These are phyloP conservation scores for Xerocomellus intermedius DNA, from an alignment of 768 basidiomycete species.

Conservation along the genomic window DNA sequence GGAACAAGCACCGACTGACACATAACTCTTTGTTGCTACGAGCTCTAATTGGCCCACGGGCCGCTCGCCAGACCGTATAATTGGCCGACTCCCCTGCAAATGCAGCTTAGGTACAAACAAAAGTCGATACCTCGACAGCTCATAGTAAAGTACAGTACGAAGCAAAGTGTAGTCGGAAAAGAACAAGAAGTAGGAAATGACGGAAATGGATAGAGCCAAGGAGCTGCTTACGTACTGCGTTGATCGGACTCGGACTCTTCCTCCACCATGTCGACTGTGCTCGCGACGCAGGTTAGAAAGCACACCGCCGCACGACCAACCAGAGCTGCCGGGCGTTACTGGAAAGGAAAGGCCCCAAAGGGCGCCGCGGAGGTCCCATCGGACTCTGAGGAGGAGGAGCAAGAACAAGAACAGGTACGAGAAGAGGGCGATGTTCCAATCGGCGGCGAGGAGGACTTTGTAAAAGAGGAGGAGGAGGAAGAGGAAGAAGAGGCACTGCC, in stretches of 20 bases:
- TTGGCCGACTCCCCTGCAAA: no score
- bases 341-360: conserved; percentile 88
- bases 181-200: no score
- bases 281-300: conserved; percentile 49
- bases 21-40: no score
- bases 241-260: neutral
- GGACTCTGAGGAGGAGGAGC: conserved; percentile 64
- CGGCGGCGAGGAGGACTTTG: conserved; percentile 54
- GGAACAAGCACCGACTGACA: no score
- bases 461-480: conserved; percentile 45
- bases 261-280: conserved; percentile 31
- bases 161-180: no score
- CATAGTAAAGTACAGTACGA: no score
- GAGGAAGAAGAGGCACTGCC: conserved; percentile 46
- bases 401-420: conserved; percentile 42
- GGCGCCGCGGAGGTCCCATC: conserved; percentile 58
- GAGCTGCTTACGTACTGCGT: conserved; percentile 11
- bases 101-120: no score
- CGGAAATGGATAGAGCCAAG: no score
- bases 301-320: conserved; percentile 76
- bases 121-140: no score
- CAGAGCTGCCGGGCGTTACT: conserved; percentile 82
- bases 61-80: no score
- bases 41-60: no score
- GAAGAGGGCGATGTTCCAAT: conserved; percentile 61